Evolutionary conservation across 2,329 filamentous ascomycete species (phyloP).

Genomic region (Laburnicola sp.): DNA sequence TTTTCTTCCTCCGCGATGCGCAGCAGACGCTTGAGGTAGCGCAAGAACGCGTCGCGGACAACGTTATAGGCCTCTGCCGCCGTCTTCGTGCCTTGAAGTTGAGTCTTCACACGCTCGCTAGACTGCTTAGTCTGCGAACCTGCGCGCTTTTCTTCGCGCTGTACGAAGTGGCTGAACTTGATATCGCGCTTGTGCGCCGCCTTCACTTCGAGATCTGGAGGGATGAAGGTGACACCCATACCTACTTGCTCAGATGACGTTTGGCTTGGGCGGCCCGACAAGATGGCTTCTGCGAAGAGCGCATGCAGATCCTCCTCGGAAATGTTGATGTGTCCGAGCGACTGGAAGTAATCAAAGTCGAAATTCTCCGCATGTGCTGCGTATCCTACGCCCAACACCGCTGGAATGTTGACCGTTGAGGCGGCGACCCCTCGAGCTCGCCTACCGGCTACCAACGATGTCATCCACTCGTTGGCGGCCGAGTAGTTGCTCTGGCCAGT

Average conservation of each 20-base stretch:
- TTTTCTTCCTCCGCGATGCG: not conserved
- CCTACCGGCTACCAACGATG: slow-evolving; percentile 43
- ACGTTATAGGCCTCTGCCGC: too few relatives aligned
- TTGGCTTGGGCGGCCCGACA: too few relatives aligned
- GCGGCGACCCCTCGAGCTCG: slow-evolving; percentile 44
- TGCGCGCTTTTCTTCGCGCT: too few relatives aligned
- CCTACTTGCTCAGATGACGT: too few relatives aligned
- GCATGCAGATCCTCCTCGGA: not conserved
- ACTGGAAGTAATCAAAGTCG: not conserved
- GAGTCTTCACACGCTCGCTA: too few relatives aligned
- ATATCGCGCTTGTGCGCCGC: too few relatives aligned
- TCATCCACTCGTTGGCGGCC: slow-evolving; percentile 44
- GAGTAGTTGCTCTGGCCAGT: slow-evolving; percentile 21
- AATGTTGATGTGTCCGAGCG: not conserved
- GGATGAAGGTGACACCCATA: too few relatives aligned
- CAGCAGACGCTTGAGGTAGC: not conserved
- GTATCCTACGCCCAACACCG: slow-evolving; percentile 50
- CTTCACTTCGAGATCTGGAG: too few relatives aligned
- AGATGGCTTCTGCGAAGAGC: not conserved
- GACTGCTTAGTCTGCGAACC: too few relatives aligned
- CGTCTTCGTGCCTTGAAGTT: too few relatives aligned
- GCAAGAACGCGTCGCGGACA: too few relatives aligned
- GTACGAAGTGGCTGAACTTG: too few relatives aligned
- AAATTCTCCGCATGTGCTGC: slow-evolving; percentile 17
- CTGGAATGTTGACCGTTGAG: slow-evolving; percentile 45